Base-by-base conservation (phyloP, 75 land plant species). In the Pinus taeda region DNA sequence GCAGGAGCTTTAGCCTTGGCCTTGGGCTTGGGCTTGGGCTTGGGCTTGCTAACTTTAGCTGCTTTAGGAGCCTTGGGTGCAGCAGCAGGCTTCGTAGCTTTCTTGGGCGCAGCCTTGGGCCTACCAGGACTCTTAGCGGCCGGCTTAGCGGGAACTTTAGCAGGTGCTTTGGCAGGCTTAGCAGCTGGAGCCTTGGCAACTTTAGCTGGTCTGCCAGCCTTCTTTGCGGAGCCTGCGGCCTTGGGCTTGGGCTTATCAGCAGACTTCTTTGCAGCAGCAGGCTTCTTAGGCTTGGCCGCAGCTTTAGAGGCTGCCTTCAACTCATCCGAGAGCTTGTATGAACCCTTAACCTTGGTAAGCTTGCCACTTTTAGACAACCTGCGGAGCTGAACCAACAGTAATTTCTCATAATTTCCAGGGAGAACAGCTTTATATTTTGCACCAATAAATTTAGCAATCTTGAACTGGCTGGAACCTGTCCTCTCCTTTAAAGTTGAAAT, bases 401-500 rank as follows among this genome's bases (percentile, higher is more conserved):
- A 15, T 77, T 78, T 78, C 21, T 33, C 42, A 21, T 55, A 71
- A 24, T 78, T 57, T 1, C 74, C 74, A 0, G 86, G 87, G 4
- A 85, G 77, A 26, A 79, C 79, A 11, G 80, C 61, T 74, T 85
- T 83, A 78, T 83, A 85, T 24, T 83, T 83, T 30, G 57, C 87
- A 2, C 79, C 87, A 15, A 85, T 49, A 13, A 60, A 83, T 39
- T 85, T 85, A 0, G 86, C 86, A n/a, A 85, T 83, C 30, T 77
- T 78, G 58, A 45, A 58, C 81, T 83, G 81, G 67, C 87, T 85
- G 6, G 87, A 85, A 15, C 87, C 87, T 8, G 79, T 83, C 4
- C 87, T 74, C 74, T 85, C 87, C 81, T 85, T 85, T 66, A 85
- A 60, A 24, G 81, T 65, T 8, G 60, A 3, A 57, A 83, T 85